Evolutionary conservation across 1,284 basidiomycete genomes (phyloP), one percentile per base, ranked within the genome.

Genomic region (Blastosporella zonata): DNA sequence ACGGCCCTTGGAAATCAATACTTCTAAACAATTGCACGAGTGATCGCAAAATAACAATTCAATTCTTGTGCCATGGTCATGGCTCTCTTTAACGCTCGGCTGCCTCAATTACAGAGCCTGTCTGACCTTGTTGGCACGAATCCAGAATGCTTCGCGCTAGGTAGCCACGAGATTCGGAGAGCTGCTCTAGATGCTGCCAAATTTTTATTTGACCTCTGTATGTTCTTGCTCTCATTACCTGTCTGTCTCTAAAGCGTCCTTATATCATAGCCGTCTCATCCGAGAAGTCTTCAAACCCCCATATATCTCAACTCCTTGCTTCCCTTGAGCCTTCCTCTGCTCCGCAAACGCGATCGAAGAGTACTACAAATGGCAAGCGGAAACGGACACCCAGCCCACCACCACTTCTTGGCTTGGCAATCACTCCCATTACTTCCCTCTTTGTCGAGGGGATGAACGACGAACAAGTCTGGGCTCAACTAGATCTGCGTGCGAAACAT

Each of bases 391-490:
- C 67, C 20, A 55, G 65, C 35, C 62, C 65, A 50, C 58, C 62
- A 20, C 47, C 61, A 21, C 62, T 57, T 41, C 69, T 62, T 33
- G 58, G 73, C 15, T 75, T 91, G 42, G 69, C 78, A 36, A 73
- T 76, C 40, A 96, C 94, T 0, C 92, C 93, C 3, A 69, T 97
- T 2, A 69, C 79, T 1, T 79, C 80, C 43, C 78, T 98, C 17
- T 87, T 85, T 52, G 74, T 84, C 9, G 82, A 92, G n/a, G 86
- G 79, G n/a, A 87, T 97, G 81, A 84, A 85, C 57, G 77, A 82
- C 18, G 90, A 92, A 50, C 94, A 97, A 66, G 73, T 98, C 21
- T 99, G 96, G 96, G 84, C 87, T 40, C 96, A 97, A 67, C 67
- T 96, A 44, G 94, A 97, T 62, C 71, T 96, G 41, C 75, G 89